Evolutionary conservation across 2,329 filamentous ascomycete genomes (phyloP).

Genomic region (Colletotrichum sp.): DNA sequence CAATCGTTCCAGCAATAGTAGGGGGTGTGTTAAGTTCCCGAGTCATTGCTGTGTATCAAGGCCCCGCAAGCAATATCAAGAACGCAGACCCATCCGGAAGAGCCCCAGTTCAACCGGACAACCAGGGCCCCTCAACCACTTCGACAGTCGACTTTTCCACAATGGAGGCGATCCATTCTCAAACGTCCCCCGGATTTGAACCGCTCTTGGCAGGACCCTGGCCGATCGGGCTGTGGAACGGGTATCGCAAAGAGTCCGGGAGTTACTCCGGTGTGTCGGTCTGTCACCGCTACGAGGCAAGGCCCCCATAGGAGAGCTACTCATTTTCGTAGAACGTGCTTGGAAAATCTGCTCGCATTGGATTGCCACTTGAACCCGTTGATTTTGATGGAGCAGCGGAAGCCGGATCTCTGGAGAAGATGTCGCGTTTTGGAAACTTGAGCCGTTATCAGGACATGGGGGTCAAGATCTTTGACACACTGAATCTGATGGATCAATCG

Average conservation of each 20-base stretch:
- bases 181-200: slow-evolving; percentile 1
- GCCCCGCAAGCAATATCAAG: neutral
- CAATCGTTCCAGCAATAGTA: neutral
- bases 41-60: neutral
- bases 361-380: neutral
- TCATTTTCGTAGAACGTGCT: neutral
- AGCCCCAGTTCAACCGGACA: neutral
- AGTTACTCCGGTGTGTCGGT: neutral
- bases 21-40: neutral
- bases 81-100: neutral
- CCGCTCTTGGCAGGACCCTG: neutral
- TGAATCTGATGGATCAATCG: neutral
- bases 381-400: neutral
- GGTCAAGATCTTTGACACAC: neutral
- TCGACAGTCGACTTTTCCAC: neutral
- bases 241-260: neutral
- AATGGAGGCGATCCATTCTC: neutral
- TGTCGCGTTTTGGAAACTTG: neutral
- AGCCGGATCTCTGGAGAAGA: neutral
- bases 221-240: neutral
- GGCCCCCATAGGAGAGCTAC: neutral
- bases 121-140: neutral
- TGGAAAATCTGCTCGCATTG: neutral
- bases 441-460: neutral
- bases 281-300: slow-evolving; percentile 2